Base-by-base conservation (phyloP, 2,329 filamentous ascomycete species). In the Cordyceps militaris region DNA sequence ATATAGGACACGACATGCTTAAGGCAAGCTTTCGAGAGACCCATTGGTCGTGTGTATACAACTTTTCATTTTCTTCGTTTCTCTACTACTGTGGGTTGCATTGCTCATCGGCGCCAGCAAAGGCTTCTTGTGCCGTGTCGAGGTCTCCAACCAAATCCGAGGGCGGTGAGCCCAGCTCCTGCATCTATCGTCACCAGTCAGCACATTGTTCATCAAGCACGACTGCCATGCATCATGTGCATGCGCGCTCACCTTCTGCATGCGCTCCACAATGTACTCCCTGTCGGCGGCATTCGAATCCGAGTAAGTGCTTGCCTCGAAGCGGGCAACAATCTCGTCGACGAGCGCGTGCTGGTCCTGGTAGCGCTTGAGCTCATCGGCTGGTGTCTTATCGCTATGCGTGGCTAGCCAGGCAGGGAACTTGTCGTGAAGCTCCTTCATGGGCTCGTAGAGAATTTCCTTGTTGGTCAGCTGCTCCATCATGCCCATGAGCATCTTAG, bases 401-500 rank as follows among this genome's bases (percentile, higher is more conserved):
- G 89, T 87, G 66, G 82, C 81, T 70, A 99, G 79, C 93, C 94
- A 99, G 2, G 75, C 84, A 0, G 92, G 93, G 68, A 94, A 99
- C 73, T 97, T 97, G 55, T 90, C 87, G 70, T 96, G 77, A 49
- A 99, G 77, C 74, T 99, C 94, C 76, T 96, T 96, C 91, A 99
- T 97, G 2, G 94, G 94, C 75, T 99, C 93, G 70, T 97, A 97
- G 52, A 99, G 75, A 62, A 99, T 97, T 65, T 97, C 94, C 77
- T 96, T 97, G 73, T 96, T 96, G 3, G 94, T 97, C 62, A 99
- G 80, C 72, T 99, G 92, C 74, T 97, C 91, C 93, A 99, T 97
- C 91, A 97, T 96, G 56, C 89, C 89, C 80, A 96, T 84, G 60
- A 99, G 82, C 85, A 97, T 91, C 75, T 96, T 93, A 58, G 90